These are phyloP conservation scores for Hygrophorus pudorinus DNA, from an alignment of 768 basidiomycete genomes.

Conservation along the genomic window DNA sequence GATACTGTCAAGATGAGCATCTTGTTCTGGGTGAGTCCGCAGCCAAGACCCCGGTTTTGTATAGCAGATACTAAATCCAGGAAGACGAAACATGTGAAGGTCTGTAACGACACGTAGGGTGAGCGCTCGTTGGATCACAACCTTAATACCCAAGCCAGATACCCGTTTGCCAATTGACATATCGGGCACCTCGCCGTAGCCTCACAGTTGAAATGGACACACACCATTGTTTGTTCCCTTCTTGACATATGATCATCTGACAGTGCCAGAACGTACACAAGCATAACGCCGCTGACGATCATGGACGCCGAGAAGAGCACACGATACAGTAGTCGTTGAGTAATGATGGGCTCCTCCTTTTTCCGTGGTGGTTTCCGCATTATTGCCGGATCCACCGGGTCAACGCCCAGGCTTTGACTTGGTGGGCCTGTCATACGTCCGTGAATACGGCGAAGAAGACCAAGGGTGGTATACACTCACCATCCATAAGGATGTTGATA, in stretches of 20 bases:
- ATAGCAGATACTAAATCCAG: slow-evolving; percentile 92
- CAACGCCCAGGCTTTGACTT: slow-evolving; percentile 92
- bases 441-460: not conserved
- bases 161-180: slow-evolving; percentile 3
- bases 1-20: slow-evolving; percentile 88
- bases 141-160: not conserved
- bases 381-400: slow-evolving; percentile 87
- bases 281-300: slow-evolving; percentile 83
- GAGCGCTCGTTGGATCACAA: not conserved
- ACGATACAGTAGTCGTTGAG: slow-evolving; percentile 55
- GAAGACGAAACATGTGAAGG: slow-evolving; percentile 95
- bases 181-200: not conserved
- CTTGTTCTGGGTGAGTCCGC: slow-evolving; percentile 72
- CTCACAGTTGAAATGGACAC: slow-evolving; percentile 16
- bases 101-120: slow-evolving; percentile 36
- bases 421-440: slow-evolving; percentile 59
- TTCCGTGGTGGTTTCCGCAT: slow-evolving; percentile 91
- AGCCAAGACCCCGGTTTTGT: slow-evolving; percentile 88
- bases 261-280: slow-evolving; percentile 75
- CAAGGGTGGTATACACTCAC: slow-evolving; percentile 26
- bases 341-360: slow-evolving; percentile 88
- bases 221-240: slow-evolving; percentile 93
- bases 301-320: slow-evolving; percentile 91
- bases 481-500: slow-evolving; percentile 99
- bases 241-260: slow-evolving; percentile 76